phyloP scores from a whole-genome alignment of 225 moss, liverwort and hornwort species.

The Anthoceros angustus region DNA sequence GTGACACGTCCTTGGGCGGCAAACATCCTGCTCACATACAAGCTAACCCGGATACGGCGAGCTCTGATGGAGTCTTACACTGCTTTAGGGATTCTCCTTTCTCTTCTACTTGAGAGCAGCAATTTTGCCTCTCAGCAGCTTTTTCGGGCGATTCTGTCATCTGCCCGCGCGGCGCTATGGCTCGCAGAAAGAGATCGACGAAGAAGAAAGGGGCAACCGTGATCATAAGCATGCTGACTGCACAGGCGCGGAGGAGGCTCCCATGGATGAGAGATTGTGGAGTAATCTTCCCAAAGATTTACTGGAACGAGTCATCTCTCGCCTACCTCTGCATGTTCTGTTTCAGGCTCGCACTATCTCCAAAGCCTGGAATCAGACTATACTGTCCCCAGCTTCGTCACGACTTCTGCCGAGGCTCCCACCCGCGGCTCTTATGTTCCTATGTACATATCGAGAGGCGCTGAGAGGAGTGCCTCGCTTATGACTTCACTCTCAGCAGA shows the following conservation, averaged over 20 bases:
- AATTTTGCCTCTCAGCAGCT: no score
- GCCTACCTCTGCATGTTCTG: constrained; percentile 35
- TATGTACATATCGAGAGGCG: constrained; percentile 34
- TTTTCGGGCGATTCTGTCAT: no score
- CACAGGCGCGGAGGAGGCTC: not conserved
- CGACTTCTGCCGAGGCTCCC: constrained; percentile 38
- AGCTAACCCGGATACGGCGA: no score
- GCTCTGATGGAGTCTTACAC: no score
- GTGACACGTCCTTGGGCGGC: no score
- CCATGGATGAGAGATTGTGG: constrained; percentile 17
- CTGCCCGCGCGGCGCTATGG: not conserved
- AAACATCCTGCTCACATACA: no score
- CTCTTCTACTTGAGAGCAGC: no score
- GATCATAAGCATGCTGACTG: not conserved
- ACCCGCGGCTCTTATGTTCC: constrained; percentile 31
- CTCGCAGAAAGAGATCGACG: not conserved
- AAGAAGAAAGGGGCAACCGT: constrained; percentile 3
- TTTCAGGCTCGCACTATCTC: constrained; percentile 48
- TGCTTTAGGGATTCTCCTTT: no score
- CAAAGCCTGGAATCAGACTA: constrained; percentile 38
- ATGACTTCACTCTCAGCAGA: constrained; percentile 31
- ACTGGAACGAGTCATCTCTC: constrained; percentile 47
- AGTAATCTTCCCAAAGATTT: constrained; percentile 48
- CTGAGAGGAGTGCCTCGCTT: constrained; percentile 50
- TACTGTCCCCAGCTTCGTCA: constrained; percentile 42